Evolutionary conservation across 176 grass and related monocot species (phyloP).

Genomic region (Ensete ventricosum): DNA sequence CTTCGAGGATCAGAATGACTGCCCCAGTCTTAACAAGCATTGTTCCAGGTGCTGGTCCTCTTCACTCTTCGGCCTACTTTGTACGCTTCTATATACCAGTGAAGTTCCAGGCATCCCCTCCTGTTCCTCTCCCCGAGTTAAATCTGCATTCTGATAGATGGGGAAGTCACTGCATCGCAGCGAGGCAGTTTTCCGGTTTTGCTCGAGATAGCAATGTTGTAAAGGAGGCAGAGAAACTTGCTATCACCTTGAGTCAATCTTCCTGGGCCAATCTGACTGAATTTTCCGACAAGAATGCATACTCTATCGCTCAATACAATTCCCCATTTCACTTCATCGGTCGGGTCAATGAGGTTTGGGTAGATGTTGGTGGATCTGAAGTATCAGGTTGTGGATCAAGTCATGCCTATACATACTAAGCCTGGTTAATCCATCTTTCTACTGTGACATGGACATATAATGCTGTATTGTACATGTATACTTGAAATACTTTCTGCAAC

Average conservation of each 20-base stretch:
- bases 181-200: constrained; percentile 57
- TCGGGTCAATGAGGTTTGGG: constrained; percentile 82
- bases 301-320: constrained; percentile 81
- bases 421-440: not conserved
- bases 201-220: constrained; percentile 52
- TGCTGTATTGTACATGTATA: not conserved
- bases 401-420: constrained; percentile 38
- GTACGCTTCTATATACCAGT: constrained; percentile 52
- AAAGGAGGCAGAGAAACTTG: constrained; percentile 75
- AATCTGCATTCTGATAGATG: constrained; percentile 59
- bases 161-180: constrained; percentile 57
- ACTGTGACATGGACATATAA: not conserved
- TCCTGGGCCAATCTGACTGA: constrained; percentile 55
- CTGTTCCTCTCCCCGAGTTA: constrained; percentile 61
- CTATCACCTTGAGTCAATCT: constrained; percentile 45
- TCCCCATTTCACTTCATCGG: constrained; percentile 51
- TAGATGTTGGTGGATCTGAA: constrained; percentile 31
- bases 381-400: constrained; percentile 39
- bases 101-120: constrained; percentile 74
- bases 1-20: constrained; percentile 76
- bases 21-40: constrained; percentile 59
- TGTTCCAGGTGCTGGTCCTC: constrained; percentile 45
- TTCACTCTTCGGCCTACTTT: constrained; percentile 60
- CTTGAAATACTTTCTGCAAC: not conserved
- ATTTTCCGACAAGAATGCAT: constrained; percentile 33